Evolutionary conservation across 805 yeast species (phyloP).

Genomic region (Yarrowia osloensis): DNA sequence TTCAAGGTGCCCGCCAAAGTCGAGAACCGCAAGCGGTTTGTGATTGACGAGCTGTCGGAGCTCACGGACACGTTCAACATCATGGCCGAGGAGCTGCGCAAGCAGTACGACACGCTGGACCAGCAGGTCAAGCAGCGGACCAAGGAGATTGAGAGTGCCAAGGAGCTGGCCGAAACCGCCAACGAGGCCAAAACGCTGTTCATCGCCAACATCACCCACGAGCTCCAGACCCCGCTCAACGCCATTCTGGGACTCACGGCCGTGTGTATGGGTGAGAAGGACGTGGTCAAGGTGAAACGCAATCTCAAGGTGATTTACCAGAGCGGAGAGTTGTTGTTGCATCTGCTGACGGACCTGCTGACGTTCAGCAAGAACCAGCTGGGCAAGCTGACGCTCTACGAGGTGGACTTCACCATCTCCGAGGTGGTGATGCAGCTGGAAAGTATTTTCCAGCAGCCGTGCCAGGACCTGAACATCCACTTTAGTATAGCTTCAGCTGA

Average conservation of each 20-base stretch:
- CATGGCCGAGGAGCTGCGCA: constrained; percentile 84
- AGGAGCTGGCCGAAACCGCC: constrained; percentile 88
- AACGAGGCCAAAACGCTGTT: constrained; percentile 95
- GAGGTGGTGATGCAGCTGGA: constrained; percentile 84
- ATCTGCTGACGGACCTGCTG: constrained; percentile 83
- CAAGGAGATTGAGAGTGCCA: constrained; percentile 82
- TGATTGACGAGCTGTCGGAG: constrained; percentile 79
- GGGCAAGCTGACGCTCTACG: constrained; percentile 79
- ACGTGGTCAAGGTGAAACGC: constrained; percentile 64
- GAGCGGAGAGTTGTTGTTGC: constrained; percentile 86
- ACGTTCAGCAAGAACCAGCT: constrained; percentile 92
- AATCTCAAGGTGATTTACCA: constrained; percentile 81
- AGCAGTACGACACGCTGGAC: constrained; percentile 80
- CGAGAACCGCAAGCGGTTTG: constrained; percentile 31
- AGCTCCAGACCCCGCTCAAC: constrained; percentile 90
- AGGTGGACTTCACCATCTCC: constrained; percentile 71
- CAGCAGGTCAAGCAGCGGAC: constrained; percentile 87
- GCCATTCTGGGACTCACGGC: constrained; percentile 97
- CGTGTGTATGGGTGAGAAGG: constrained; percentile 84
- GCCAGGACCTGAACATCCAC: constrained; percentile 46
- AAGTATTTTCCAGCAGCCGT: constrained; percentile 74
- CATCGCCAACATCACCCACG: constrained; percentile 90
- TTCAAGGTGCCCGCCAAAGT: constrained; percentile 38
- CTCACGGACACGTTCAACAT: constrained; percentile 84
- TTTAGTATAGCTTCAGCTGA: constrained; percentile 34